Evolutionary conservation across 805 yeast species (phyloP).

Genomic region (Candida hungchunana): DNA sequence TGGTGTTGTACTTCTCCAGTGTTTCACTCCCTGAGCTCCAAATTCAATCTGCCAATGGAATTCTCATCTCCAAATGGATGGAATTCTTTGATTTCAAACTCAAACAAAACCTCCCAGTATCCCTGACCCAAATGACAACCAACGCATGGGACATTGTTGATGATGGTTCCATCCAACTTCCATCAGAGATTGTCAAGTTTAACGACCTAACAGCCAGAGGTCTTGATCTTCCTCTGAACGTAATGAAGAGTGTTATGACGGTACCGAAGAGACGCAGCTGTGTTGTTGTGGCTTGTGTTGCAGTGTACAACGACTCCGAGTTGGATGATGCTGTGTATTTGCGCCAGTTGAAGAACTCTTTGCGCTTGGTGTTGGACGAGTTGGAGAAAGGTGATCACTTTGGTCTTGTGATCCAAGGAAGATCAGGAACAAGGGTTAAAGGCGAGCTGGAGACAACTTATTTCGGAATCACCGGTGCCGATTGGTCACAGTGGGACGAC

Average conservation of each 20-base stretch:
- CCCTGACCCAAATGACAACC: slow-evolving; percentile 45
- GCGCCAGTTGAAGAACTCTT: slow-evolving; percentile 19
- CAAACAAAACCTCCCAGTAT: slow-evolving; percentile 16
- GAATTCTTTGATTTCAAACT: slow-evolving; percentile 22
- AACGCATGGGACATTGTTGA: slow-evolving; percentile 45
- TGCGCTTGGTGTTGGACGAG: slow-evolving; percentile 27
- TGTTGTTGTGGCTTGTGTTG: slow-evolving; percentile 40
- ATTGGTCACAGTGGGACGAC: slow-evolving; percentile 48
- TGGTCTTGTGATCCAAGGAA: slow-evolving; percentile 46
- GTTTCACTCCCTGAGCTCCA: slow-evolving; percentile 42
- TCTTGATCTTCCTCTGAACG: slow-evolving; percentile 37
- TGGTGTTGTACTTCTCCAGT: slow-evolving; percentile 36
- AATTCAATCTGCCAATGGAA: slow-evolving; percentile 28
- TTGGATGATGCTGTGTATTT: slow-evolving; percentile 30
- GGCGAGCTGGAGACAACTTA: slow-evolving; percentile 37
- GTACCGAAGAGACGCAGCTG: slow-evolving; percentile 37
- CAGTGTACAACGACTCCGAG: slow-evolving; percentile 32
- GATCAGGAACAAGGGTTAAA: slow-evolving; percentile 34
- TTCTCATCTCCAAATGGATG: slow-evolving; percentile 40
- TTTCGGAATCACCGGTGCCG: slow-evolving; percentile 40
- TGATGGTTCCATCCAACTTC: slow-evolving; percentile 30
- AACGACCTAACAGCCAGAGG: slow-evolving; percentile 35
- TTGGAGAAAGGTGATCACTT: slow-evolving; percentile 38
- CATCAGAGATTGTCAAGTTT: slow-evolving; percentile 36
- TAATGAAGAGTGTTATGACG: slow-evolving; percentile 36